Conservation (phyloP, 441 rosid genomes). For the Codiaeum variegatum region DNA sequence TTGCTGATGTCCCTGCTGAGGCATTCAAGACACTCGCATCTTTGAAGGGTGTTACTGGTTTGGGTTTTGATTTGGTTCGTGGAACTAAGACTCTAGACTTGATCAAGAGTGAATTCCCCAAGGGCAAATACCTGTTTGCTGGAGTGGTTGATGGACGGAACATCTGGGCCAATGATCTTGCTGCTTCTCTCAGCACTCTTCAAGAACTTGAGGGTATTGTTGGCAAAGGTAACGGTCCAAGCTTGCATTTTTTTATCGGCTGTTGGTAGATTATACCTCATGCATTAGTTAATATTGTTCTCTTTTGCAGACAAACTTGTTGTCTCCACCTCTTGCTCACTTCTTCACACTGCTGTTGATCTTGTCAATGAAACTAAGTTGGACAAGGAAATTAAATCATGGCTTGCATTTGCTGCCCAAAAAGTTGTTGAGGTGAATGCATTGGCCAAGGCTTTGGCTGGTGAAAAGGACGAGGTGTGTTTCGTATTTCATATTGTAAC, state of each 20-base stretch:
- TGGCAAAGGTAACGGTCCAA: constrained; percentile 60
- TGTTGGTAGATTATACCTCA: not conserved
- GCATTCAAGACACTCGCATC: constrained; percentile 78
- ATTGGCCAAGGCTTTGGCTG: constrained; percentile 82
- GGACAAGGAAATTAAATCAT: constrained; percentile 79
- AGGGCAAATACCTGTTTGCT: constrained; percentile 84
- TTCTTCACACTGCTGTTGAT: constrained; percentile 93
- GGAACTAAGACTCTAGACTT: constrained; percentile 78
- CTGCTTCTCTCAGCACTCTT: constrained; percentile 64
- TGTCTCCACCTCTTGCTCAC: constrained; percentile 93
- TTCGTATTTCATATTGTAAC: not conserved
- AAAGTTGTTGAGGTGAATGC: constrained; percentile 91
- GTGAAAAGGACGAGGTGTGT: constrained; percentile 73
- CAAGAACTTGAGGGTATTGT: constrained; percentile 62
- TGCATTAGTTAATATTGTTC: not conserved
- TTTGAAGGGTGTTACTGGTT: constrained; percentile 83
- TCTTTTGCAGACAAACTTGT: constrained; percentile 70
- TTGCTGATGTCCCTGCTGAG: constrained; percentile 82
- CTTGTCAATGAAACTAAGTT: constrained; percentile 84
- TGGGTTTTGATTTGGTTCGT: constrained; percentile 88
- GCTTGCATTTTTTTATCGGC: constrained; percentile 7
- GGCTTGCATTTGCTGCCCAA: constrained; percentile 98
- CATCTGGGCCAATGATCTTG: constrained; percentile 96
- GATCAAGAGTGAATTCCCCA: constrained; percentile 74
- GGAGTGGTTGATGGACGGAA: constrained; percentile 98